These are phyloP conservation scores for Globisporangium echinulatum DNA, from an alignment of 352 stramenopile species.

Conservation along the genomic window DNA sequence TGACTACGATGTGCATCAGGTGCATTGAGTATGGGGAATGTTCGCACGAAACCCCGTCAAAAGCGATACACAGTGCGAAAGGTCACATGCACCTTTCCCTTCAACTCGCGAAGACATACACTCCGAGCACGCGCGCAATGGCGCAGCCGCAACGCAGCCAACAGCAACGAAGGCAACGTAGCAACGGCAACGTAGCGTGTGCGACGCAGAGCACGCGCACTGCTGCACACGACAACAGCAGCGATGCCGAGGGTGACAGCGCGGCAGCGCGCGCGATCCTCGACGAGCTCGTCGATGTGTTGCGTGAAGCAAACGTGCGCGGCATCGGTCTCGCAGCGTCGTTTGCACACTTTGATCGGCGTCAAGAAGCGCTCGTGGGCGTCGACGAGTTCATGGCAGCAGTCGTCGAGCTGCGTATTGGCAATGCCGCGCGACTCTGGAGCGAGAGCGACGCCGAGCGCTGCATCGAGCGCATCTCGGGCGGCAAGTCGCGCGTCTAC, in stretches of 20 bases:
- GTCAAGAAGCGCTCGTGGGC: slow-evolving; percentile 33
- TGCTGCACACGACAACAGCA: background rate
- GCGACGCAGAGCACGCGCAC: background rate
- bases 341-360: slow-evolving; percentile 54
- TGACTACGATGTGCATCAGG: background rate
- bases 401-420: slow-evolving; percentile 35
- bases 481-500: slow-evolving; percentile 31
- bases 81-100: background rate
- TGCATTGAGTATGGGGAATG: background rate
- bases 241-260: background rate
- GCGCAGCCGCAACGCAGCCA: background rate
- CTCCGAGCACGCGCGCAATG: background rate
- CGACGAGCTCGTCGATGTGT: slow-evolving; percentile 33
- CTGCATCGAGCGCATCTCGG: slow-evolving; percentile 33
- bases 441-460: slow-evolving; percentile 38
- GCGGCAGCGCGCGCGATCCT: slow-evolving; percentile 16
- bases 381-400: slow-evolving; percentile 46
- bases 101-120: too few relatives aligned
- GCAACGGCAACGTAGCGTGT: background rate
- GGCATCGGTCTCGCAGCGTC: slow-evolving; percentile 43
- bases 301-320: slow-evolving; percentile 37
- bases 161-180: background rate
- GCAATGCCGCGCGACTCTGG: slow-evolving; percentile 16
- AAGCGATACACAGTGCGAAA: background rate
- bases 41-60: background rate